Evolutionary conservation across 1,284 basidiomycete genomes (phyloP), one percentile per base, ranked within the genome.

Genomic region (Malassezia cuniculi): DNA sequence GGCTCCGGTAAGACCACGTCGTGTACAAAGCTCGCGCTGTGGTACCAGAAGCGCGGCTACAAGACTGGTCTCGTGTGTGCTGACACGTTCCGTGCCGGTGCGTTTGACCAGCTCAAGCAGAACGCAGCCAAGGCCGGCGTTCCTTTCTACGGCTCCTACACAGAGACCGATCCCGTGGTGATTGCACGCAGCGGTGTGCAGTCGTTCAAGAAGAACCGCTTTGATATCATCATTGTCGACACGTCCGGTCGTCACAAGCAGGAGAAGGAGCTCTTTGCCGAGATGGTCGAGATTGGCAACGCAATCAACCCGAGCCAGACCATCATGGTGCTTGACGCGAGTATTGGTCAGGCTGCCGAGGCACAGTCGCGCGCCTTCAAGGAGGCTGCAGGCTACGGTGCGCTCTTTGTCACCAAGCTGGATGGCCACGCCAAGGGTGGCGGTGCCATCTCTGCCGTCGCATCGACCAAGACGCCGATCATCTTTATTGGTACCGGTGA

Each of bases 371-470:
- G 78, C 27, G 93, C 93, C 1, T 99, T 99, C 76, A 99, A 99
- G 70, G 87, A 95, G 49, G 87, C 83, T 50, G 84, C 89, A 11
- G 80, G 93, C 63, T 99, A 95, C 68, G 93, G 90, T 54, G 89
- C 90, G 1, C 97, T 99, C 57, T 93, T 99, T 52, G 90, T 99
- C 14, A 99, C 93, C 16, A 99, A 99, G 71, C 86, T 99, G 77
- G 93, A 99, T 60, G 93, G 93, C 5, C 93, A 99, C 66, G 93
- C 93, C 1, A 97, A 95, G 69, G 93, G 93, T 53, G 93, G 93
- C 69, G 93, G 93, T 45, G 93, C 93, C 24, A 97, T 99, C 50
- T 97, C 93, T 32, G 90, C 90, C 51, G 90, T 99, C 28, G 93
- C 90, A n/a, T 89, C 81, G 4, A 97, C 90, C 5, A 81, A 85